Conservation (phyloP, 352 stramenopile genomes). For the Phytophthora lateralis region DNA sequence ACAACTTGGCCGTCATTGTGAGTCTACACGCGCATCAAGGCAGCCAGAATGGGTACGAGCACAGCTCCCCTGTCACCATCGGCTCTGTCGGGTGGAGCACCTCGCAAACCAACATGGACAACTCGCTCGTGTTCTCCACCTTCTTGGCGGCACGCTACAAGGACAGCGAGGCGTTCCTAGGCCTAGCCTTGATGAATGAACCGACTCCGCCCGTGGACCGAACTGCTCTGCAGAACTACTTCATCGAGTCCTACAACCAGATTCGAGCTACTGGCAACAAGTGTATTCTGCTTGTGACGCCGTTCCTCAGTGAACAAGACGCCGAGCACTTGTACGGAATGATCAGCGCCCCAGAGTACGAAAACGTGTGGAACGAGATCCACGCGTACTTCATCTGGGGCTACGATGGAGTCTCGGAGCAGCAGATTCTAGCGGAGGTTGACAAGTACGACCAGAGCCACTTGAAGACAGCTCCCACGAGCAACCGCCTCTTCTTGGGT, state of each 20-base stretch:
- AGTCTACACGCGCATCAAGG: slow-evolving; percentile 53
- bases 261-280: slow-evolving; percentile 44
- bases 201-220: slow-evolving; percentile 24
- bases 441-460: slow-evolving; percentile 27
- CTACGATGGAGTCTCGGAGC: slow-evolving; percentile 32
- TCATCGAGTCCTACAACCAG: slow-evolving; percentile 35
- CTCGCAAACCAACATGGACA: slow-evolving; percentile 24
- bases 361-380: slow-evolving; percentile 64
- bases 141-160: slow-evolving; percentile 53
- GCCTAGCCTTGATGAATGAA: slow-evolving; percentile 61
- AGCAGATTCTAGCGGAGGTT: slow-evolving; percentile 17
- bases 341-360: slow-evolving; percentile 34
- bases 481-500: slow-evolving; percentile 41
- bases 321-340: slow-evolving; percentile 25
- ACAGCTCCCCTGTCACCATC: slow-evolving; percentile 37
- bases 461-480: neutral
- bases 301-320: slow-evolving; percentile 44
- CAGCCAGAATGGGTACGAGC: slow-evolving; percentile 57
- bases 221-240: slow-evolving; percentile 39
- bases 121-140: slow-evolving; percentile 37
- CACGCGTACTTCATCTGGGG: slow-evolving; percentile 64
- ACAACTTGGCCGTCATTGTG: slow-evolving; percentile 57
- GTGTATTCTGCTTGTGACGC: slow-evolving; percentile 47
- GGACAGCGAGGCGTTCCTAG: slow-evolving; percentile 46
- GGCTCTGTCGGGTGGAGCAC: slow-evolving; percentile 29